A percentile compares a stretch with the other conserved stretches of the same genome.
These are phyloP conservation scores for Cyberlindnera mrakii DNA, from an alignment of 805 yeast genomes.

Conservation along the genomic window DNA sequence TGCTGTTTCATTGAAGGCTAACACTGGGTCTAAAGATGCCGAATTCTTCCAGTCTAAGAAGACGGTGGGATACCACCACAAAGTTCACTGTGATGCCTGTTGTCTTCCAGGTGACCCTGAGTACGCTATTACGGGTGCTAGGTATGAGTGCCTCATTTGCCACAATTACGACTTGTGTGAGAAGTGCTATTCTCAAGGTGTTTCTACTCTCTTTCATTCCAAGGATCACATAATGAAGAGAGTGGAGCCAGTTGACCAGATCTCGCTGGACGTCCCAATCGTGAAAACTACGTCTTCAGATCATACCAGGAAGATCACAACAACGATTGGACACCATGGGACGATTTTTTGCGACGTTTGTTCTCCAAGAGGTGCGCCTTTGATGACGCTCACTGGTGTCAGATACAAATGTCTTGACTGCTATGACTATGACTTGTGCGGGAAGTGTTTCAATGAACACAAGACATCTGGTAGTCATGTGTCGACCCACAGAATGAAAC, in stretches of 20 bases:
- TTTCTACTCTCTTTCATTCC: background rate
- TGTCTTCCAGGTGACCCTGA: background rate
- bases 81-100: slow-evolving; percentile 9
- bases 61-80: slow-evolving; percentile 3
- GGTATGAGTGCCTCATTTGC: background rate
- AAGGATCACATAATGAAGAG: background rate
- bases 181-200: background rate
- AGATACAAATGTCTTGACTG: too few species aligned
- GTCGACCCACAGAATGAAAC: too few species aligned
- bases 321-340: too few species aligned
- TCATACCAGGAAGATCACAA: too few species aligned
- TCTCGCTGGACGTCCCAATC: background rate
- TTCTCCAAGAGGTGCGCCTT: too few species aligned
- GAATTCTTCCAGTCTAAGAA: background rate
- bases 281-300: too few species aligned
- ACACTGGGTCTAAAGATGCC: background rate
- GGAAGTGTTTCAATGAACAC: too few species aligned
- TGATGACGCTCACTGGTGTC: too few species aligned
- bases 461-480: too few species aligned
- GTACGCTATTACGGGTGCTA: background rate
- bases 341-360: too few species aligned
- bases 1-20: background rate
- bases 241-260: background rate
- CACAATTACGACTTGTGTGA: background rate
- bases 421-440: too few species aligned